Base-by-base conservation (phyloP, 768 basidiomycete species). In the Leccinellum albellum region DNA sequence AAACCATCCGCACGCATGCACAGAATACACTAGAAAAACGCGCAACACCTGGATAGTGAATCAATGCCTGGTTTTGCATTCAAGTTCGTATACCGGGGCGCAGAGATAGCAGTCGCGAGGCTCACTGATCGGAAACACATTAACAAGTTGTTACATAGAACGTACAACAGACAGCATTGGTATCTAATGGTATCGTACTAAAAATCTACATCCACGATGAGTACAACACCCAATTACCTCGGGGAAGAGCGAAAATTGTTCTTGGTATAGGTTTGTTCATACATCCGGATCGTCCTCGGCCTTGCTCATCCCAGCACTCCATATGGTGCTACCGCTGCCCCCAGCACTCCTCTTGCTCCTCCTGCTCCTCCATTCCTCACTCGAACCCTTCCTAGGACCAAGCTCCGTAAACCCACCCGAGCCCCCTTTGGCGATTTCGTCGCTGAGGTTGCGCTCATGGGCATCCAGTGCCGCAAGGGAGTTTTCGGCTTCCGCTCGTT, bases 221-320 rank as follows among this genome's bases (percentile, higher is more conserved):
- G 57, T 64, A 58, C 50, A 61, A 55, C 50, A 44, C 29, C 13
- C 46, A 29, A 33, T 60, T 56, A 51, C 44, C 54, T 58, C 17
- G 46, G 37, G 28, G 53, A 55, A 40, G 50, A 56, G 53, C 23
- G 44, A 52, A 9, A 6, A 3, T 6, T 20, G 49, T 31, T 49
- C 40, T 48, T 37, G 29, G 52, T 45, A 8, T 23, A 35, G 32
- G 20, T 28, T n/a, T 37, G 17, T 59, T 64, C 60, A 75, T 51
- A 68, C 69, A 14, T 77, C 78, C 35, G 65, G 66, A 55, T 76
- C 72, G 44, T 85, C 82, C 45, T 76, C 84, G 26, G 80, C 75
- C 50, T 77, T 85, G 62, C 84, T 84, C 85, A 89, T 86, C 31
- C 90, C 90, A 51, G 90, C 90, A 68, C 91, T 92, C 86, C 87